phyloP scores from a whole-genome alignment of 1,284 basidiomycete species.

The Sphagnurus paluster region DNA sequence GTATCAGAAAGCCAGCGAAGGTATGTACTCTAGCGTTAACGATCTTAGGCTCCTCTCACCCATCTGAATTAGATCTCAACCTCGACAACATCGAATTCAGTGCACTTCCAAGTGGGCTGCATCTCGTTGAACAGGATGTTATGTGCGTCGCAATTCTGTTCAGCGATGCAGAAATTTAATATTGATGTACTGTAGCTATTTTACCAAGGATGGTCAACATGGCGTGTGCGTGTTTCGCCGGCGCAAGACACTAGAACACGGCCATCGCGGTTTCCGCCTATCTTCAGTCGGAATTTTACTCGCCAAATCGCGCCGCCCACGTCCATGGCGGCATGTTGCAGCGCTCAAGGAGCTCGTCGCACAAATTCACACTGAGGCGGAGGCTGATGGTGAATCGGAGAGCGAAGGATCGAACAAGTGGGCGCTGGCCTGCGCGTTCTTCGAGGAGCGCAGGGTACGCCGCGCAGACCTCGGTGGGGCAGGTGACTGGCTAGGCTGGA shows the following conservation, averaged over 20 bases:
- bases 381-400: slow-evolving; percentile 48
- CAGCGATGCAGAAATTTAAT: slow-evolving; percentile 4
- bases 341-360: slow-evolving; percentile 60
- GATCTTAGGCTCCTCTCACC: not conserved
- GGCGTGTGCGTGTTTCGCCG: slow-evolving; percentile 73
- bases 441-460: slow-evolving; percentile 57
- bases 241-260: slow-evolving; percentile 62
- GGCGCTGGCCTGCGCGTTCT: slow-evolving; percentile 62
- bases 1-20: slow-evolving; percentile 65
- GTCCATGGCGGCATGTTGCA: slow-evolving; percentile 70
- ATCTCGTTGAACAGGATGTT: slow-evolving; percentile 73
- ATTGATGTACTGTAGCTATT: slow-evolving; percentile 54
- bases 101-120: slow-evolving; percentile 77
- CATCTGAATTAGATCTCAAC: slow-evolving; percentile 51
- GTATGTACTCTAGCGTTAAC: slow-evolving; percentile 35
- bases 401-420: slow-evolving; percentile 58
- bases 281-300: slow-evolving; percentile 77
- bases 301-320: slow-evolving; percentile 57
- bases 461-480: slow-evolving; percentile 48
- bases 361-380: slow-evolving; percentile 52
- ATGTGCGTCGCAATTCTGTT: slow-evolving; percentile 52
- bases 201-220: slow-evolving; percentile 64
- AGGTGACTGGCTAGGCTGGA: slow-evolving; percentile 68
- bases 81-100: slow-evolving; percentile 76
- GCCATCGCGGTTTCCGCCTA: slow-evolving; percentile 75